These are phyloP conservation scores for Leishmania martiniquensis DNA, from an alignment of 208 protist genomes.

Conservation along the genomic window DNA sequence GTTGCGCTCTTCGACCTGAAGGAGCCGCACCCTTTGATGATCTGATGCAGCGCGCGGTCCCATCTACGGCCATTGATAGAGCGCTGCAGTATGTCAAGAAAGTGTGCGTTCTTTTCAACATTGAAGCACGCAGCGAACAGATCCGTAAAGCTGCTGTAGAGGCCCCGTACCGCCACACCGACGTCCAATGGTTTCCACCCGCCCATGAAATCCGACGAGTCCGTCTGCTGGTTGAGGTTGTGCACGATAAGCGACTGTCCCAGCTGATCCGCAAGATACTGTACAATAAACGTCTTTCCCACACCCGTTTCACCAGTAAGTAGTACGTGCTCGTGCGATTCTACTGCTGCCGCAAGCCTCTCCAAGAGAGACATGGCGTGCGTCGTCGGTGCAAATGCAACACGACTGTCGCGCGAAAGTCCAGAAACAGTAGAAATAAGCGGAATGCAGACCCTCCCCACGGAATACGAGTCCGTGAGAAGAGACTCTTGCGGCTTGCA, in stretches of 20 bases:
- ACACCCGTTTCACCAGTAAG: constrained; percentile 99
- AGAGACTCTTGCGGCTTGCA: constrained; percentile 67
- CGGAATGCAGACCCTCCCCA: constrained; percentile 68
- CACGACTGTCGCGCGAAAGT: constrained; percentile 53
- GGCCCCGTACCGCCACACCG: constrained; percentile 56
- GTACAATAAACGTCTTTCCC: constrained; percentile 95
- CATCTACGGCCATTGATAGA: constrained; percentile 68
- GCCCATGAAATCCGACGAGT: constrained; percentile 99
- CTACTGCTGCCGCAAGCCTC: constrained; percentile 91
- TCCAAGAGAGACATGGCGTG: constrained; percentile 96
- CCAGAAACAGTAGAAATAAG: constrained; percentile 37
- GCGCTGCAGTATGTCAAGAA: constrained; percentile 72
- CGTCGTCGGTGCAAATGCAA: constrained; percentile 96
- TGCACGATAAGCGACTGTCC: constrained; percentile 95
- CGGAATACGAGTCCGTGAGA: constrained; percentile 44
- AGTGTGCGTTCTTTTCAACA: constrained; percentile 73
- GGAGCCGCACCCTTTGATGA: constrained; percentile 76
- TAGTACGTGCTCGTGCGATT: constrained; percentile 95
- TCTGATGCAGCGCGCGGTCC: constrained; percentile 60
- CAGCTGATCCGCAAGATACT: constrained; percentile 90
- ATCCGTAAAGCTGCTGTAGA: constrained; percentile 88
- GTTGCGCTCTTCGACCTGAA: constrained; percentile 64
- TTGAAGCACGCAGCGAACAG: constrained; percentile 97
- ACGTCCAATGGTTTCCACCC: constrained; percentile 99
- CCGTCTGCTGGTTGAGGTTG: constrained; percentile 99